phyloP scores from a whole-genome alignment of 2,329 filamentous ascomycete genomes.

The Beauveria bassiana region DNA sequence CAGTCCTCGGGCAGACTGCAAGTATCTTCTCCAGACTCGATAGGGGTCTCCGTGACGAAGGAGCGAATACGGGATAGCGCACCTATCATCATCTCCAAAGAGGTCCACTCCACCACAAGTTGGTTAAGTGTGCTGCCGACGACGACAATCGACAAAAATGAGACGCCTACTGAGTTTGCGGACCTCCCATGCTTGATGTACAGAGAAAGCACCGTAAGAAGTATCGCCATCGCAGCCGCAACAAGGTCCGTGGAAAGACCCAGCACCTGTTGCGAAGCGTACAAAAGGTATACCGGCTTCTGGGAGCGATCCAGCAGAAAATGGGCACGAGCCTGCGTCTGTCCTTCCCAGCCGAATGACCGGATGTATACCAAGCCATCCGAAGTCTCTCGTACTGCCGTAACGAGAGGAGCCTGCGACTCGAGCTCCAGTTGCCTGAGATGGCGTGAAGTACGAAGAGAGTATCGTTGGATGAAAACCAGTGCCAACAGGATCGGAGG shows the following conservation, averaged over 20 bases:
- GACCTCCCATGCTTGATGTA: not conserved
- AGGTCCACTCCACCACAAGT: not conserved
- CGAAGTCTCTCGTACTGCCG: not conserved
- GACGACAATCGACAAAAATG: not conserved
- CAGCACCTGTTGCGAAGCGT: not conserved
- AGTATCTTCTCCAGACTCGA: not conserved
- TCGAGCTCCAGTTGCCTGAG: not conserved
- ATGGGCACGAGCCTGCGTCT: rapidly evolving
- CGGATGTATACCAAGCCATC: not conserved
- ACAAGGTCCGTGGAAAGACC: not conserved
- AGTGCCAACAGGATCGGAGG: not conserved
- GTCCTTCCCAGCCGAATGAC: not conserved
- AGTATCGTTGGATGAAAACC: not conserved
- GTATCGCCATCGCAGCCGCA: not conserved
- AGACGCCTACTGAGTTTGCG: not conserved
- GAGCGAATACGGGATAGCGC: not conserved
- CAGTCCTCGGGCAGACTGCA: not conserved
- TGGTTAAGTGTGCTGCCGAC: not conserved
- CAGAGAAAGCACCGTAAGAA: not conserved
- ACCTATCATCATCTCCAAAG: not conserved
- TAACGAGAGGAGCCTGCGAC: not conserved
- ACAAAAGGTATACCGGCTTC: not conserved
- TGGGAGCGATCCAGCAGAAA: not conserved
- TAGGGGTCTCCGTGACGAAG: not conserved
- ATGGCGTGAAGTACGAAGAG: conserved; percentile 1